These are phyloP conservation scores for Theileria annulata DNA, from an alignment of 169 alveolate genomes.

Conservation along the genomic window DNA sequence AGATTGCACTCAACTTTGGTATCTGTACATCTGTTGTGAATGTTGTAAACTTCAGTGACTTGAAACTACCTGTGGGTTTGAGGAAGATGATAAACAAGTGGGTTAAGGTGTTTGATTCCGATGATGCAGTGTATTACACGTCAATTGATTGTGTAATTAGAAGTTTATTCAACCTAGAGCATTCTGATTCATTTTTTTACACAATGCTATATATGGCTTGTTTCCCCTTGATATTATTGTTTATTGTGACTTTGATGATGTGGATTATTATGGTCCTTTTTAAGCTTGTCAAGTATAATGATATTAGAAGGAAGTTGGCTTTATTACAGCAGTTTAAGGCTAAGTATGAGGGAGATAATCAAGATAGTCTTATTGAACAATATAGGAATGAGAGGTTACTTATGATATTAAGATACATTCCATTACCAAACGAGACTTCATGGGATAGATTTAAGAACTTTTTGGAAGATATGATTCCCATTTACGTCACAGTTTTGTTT, in stretches of 20 bases:
- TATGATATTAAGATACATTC: constrained; percentile 80
- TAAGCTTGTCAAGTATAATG: constrained; percentile 19
- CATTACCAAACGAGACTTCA: constrained; percentile 70
- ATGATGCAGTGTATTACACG: constrained; percentile 21
- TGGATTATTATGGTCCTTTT: constrained; percentile 53
- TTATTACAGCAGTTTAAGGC: constrained; percentile 61
- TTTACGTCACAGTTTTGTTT: constrained; percentile 82
- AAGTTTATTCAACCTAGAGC: constrained; percentile 59
- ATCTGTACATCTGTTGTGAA: constrained; percentile 76
- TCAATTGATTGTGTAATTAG: constrained; percentile 77
- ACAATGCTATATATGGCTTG: constrained; percentile 75
- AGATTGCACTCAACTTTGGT: constrained; percentile 80
- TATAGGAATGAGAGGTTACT: constrained; percentile 77
- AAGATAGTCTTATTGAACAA: constrained; percentile 63
- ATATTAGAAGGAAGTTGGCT: constrained; percentile 39
- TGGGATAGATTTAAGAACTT: constrained; percentile 65
- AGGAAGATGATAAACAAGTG: constrained; percentile 21
- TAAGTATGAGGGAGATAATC: constrained; percentile 54
- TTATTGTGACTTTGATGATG: constrained; percentile 73
- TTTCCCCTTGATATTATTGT: constrained; percentile 71
- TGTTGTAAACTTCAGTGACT: constrained; percentile 69
- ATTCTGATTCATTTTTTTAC: constrained; percentile 79
- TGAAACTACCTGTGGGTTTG: constrained; percentile 70
- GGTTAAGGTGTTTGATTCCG: constrained; percentile 26
- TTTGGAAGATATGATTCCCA: constrained; percentile 85